phyloP scores from a whole-genome alignment of 495 filamentous ascomycete species.

The Terfezia boudieri region DNA sequence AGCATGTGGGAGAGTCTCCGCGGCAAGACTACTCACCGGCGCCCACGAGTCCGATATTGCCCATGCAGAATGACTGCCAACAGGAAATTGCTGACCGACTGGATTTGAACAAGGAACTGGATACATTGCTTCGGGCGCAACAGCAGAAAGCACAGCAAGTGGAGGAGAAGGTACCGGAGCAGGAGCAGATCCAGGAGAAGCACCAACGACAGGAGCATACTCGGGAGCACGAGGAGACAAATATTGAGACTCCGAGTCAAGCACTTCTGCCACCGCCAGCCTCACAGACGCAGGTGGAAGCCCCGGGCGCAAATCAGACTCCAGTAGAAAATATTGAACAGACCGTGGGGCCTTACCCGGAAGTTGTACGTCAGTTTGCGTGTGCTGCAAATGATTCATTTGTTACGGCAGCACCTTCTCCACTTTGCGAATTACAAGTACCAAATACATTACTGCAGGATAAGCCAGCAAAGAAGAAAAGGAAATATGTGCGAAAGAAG shows the following conservation, averaged over 20 bases:
- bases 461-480: background rate
- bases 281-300: conserved; percentile 3
- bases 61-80: background rate
- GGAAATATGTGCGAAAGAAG: background rate
- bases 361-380: background rate
- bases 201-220: background rate
- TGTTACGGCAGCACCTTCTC: background rate
- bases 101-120: background rate
- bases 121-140: background rate
- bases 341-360: background rate
- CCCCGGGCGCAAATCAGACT: background rate
- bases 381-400: background rate
- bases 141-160: background rate
- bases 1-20: background rate
- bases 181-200: background rate
- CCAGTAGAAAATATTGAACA: background rate
- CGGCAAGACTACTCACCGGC: background rate
- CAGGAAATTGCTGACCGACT: background rate
- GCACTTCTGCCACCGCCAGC: background rate
- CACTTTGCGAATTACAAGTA: background rate
- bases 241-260: background rate
- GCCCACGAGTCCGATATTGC: background rate
- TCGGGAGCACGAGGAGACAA: background rate
- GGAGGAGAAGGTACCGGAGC: background rate
- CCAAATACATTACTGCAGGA: background rate